Conservation (phyloP, 2,329 filamentous ascomycete species). For the Zymoseptoria crescenta region DNA sequence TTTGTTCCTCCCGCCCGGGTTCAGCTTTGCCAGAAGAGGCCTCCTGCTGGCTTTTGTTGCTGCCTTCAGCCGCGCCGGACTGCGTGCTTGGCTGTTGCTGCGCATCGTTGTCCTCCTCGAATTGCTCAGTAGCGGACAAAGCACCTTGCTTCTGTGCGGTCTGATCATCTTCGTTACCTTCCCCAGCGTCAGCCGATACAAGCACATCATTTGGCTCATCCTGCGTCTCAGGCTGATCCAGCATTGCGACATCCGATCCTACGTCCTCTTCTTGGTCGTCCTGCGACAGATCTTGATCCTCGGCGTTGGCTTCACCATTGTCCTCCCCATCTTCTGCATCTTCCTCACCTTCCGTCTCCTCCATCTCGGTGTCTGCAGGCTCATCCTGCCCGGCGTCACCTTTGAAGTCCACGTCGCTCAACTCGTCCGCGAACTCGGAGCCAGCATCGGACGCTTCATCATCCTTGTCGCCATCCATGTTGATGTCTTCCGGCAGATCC, state of each 20-base stretch:
- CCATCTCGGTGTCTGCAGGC: slow-evolving; percentile 16
- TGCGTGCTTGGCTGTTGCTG: slow-evolving; percentile 17
- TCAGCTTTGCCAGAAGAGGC: slow-evolving; percentile 13
- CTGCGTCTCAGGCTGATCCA: slow-evolving; percentile 24
- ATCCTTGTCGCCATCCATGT: slow-evolving; percentile 62
- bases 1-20: slow-evolving; percentile 22
- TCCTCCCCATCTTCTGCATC: slow-evolving; percentile 14
- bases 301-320: slow-evolving; percentile 12
- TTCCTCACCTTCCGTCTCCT: slow-evolving; percentile 14
- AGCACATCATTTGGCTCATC: slow-evolving; percentile 39
- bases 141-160: slow-evolving; percentile 30
- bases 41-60: slow-evolving; percentile 12
- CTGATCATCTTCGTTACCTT: slow-evolving; percentile 36
- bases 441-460: slow-evolving; percentile 41
- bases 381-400: slow-evolving; percentile 13
- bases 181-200: slow-evolving; percentile 37
- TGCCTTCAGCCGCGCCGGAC: slow-evolving; percentile 18
- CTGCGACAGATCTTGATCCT: slow-evolving; percentile 32
- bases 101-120: slow-evolving; percentile 15
- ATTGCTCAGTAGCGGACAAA: slow-evolving; percentile 34
- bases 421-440: slow-evolving; percentile 19
- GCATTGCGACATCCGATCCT: slow-evolving; percentile 39
- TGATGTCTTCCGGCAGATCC: slow-evolving; percentile 80
- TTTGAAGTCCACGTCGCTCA: slow-evolving; percentile 10
- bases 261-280: slow-evolving; percentile 31